A percentile compares a stretch with the other conserved stretches of the same genome.
phyloP scores from a whole-genome alignment of 169 alveolate genomes.

The Cryptosporidium bovis region DNA sequence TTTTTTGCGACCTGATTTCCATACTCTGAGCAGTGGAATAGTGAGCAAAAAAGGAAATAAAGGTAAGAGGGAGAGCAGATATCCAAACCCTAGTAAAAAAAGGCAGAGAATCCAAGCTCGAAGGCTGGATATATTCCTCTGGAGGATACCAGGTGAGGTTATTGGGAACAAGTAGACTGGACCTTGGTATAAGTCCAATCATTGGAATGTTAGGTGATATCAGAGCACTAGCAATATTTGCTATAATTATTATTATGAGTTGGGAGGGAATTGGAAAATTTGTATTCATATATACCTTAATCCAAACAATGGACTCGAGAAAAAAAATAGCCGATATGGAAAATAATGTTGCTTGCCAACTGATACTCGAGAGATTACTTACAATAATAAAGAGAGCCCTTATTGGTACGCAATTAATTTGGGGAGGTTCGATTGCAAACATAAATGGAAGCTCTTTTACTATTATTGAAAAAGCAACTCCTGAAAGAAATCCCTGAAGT shows the following conservation, averaged over 20 bases:
- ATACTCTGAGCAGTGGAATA: slow-evolving; percentile 58
- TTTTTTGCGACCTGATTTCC: slow-evolving; percentile 9
- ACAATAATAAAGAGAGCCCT: slow-evolving; percentile 19
- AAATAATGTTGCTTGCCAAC: slow-evolving; percentile 50
- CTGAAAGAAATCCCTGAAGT: slow-evolving; percentile 59
- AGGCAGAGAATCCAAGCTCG: slow-evolving; percentile 14
- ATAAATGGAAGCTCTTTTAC: slow-evolving; percentile 60
- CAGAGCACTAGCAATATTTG: slow-evolving; percentile 48
- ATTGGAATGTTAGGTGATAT: slow-evolving; percentile 45
- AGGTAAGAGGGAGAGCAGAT: slow-evolving; percentile 54
- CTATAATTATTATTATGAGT: slow-evolving; percentile 25
- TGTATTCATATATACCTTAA: slow-evolving; percentile 16
- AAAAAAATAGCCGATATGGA: slow-evolving; percentile 39
- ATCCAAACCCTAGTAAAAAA: slow-evolving; percentile 52
- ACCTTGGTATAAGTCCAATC: slow-evolving; percentile 28
- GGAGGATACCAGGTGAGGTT: slow-evolving; percentile 56
- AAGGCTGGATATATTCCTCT: not conserved
- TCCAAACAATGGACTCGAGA: slow-evolving; percentile 30
- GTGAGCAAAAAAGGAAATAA: slow-evolving; percentile 57
- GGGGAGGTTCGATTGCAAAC: slow-evolving; percentile 51
- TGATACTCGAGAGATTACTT: not conserved
- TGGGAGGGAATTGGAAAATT: slow-evolving; percentile 64
- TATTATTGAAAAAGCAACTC: slow-evolving; percentile 58
- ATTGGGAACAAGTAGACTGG: slow-evolving; percentile 9
- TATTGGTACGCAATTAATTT: slow-evolving; percentile 41